Evolutionary conservation across 2,329 filamentous ascomycete genomes (phyloP).

Genomic region (Macroventuria anomochaeta): DNA sequence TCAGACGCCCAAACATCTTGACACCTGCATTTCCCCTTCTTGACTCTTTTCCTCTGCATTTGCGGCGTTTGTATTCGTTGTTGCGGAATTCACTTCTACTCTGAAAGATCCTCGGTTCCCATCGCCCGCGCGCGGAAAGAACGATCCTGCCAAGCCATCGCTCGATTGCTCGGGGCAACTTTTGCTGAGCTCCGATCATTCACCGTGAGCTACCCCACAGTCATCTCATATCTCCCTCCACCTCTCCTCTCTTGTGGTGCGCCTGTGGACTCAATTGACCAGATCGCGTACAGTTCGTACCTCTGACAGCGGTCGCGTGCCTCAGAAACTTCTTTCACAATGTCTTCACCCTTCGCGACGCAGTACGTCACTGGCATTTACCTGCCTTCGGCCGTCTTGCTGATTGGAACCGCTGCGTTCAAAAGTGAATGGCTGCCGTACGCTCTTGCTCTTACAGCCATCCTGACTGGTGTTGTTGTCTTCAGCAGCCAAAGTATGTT

Average conservation of each 20-base stretch:
- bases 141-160: constrained; percentile 12
- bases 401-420: constrained; percentile 77
- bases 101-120: constrained; percentile 1
- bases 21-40: too few species aligned
- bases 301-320: not conserved
- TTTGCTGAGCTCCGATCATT: constrained; percentile 17
- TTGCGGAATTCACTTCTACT: constrained; percentile 9
- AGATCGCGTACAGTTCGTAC: not conserved
- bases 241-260: not conserved
- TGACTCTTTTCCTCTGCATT: not conserved
- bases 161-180: not conserved
- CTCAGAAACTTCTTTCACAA: constrained; percentile 6
- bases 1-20: not conserved
- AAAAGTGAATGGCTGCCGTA: constrained; percentile 75
- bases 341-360: constrained; percentile 36
- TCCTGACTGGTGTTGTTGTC: constrained; percentile 55
- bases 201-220: constrained; percentile 14
- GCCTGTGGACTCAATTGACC: constrained; percentile 8
- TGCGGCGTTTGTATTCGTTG: not conserved
- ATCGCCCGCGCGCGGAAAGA: not conserved
- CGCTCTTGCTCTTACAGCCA: constrained; percentile 69
- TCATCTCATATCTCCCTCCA: not conserved
- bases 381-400: constrained; percentile 77
- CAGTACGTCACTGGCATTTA: constrained; percentile 77
- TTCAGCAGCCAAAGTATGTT: constrained; percentile 11